phyloP scores from a whole-genome alignment of 305 asterid genomes.

The Fraxinus sp. region DNA sequence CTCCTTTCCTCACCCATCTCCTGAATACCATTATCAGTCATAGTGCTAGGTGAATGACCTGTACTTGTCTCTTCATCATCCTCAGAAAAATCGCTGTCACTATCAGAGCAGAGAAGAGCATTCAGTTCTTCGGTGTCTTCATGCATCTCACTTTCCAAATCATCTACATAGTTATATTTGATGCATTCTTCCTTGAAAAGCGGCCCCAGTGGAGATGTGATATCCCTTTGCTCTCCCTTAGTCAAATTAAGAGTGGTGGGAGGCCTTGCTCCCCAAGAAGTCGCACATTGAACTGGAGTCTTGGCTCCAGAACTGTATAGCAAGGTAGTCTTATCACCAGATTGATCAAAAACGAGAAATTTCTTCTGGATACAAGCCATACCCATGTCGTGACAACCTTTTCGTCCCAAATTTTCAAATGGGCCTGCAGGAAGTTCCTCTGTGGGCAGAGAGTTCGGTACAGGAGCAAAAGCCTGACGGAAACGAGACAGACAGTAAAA shows the following conservation, averaged over 20 bases:
- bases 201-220: conserved; percentile 24
- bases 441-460: conserved; percentile 25
- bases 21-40: conserved; percentile 44
- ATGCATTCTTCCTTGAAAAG: conserved; percentile 25
- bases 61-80: conserved; percentile 82
- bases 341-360: conserved; percentile 81
- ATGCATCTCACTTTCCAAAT: conserved; percentile 51
- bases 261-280: conserved; percentile 34
- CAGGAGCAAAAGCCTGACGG: conserved; percentile 39
- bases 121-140: conserved; percentile 85
- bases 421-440: conserved; percentile 28
- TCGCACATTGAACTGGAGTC: conserved; percentile 33
- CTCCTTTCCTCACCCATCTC: conserved; percentile 39
- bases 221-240: conserved; percentile 31
- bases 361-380: conserved; percentile 37
- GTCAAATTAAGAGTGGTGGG: conserved; percentile 29
- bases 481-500: conserved; percentile 34
- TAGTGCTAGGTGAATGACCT: conserved; percentile 83
- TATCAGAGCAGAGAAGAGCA: conserved; percentile 78
- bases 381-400: conserved; percentile 23
- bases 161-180: conserved; percentile 38
- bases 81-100: conserved; percentile 46
- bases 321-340: conserved; percentile 63
- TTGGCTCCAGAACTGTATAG: conserved; percentile 47
- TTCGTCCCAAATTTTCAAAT: conserved; percentile 26